Percentiles rank a stretch among this genome's conserved stretches.
Conservation (phyloP, 257 asterid species). For the Gardenia jasminoides region DNA sequence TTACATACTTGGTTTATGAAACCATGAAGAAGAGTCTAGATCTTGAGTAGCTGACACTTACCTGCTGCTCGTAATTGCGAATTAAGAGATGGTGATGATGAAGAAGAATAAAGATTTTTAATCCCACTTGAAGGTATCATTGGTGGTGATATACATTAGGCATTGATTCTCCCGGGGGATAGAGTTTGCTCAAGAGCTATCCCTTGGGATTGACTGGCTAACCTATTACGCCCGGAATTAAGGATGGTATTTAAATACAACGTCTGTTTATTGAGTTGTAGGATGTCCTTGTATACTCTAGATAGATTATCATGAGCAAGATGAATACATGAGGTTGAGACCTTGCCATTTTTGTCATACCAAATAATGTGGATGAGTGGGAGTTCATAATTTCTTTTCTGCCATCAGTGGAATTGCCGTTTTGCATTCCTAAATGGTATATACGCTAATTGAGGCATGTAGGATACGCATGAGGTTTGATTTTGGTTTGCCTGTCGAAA, state of each 20-base stretch:
- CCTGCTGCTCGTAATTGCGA: constrained; percentile 14
- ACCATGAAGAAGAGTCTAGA: constrained; percentile 82
- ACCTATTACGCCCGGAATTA: constrained; percentile 36
- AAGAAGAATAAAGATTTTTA: constrained; percentile 29
- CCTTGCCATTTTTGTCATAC: constrained; percentile 40
- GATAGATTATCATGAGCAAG: constrained; percentile 31
- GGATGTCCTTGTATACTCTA: constrained; percentile 47
- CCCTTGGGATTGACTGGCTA: constrained; percentile 41
- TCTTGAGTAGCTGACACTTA: constrained; percentile 48
- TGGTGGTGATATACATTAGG: constrained; percentile 37
- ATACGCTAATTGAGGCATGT: too few relatives aligned
- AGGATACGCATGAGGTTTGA: too few relatives aligned
- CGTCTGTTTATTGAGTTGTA: constrained; percentile 41
- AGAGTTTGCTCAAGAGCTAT: constrained; percentile 8
- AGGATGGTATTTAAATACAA: constrained; percentile 19
- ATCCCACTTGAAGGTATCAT: constrained; percentile 34
- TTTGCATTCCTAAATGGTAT: too few relatives aligned
- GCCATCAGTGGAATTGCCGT: too few relatives aligned
- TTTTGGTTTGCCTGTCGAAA: too few relatives aligned
- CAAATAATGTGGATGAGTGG: constrained; percentile 10
- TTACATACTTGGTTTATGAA: constrained; percentile 90
- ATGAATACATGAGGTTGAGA: constrained; percentile 30
- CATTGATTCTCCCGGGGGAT: constrained; percentile 38
- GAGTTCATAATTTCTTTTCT: not conserved
- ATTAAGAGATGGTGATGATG: constrained; percentile 31